phyloP scores from a whole-genome alignment of 441 rosid genomes.

The Jatropha podagrica region DNA sequence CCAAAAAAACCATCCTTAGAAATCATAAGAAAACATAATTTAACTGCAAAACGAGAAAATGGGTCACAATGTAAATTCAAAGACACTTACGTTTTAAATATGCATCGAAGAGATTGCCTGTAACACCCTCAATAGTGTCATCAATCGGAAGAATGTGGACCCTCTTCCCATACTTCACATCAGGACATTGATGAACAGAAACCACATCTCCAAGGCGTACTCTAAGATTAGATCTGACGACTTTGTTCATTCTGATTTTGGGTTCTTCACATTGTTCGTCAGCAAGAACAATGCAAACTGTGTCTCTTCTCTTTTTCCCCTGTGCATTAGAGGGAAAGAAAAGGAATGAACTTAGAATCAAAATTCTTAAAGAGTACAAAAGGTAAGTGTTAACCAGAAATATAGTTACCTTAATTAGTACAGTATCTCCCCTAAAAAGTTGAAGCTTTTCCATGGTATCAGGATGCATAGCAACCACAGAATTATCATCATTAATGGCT shows the following conservation, averaged over 20 bases:
- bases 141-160: constrained; percentile 75
- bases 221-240: constrained; percentile 74
- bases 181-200: constrained; percentile 76
- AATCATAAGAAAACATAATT: neutral
- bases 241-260: constrained; percentile 71
- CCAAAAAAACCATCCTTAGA: neutral
- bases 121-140: constrained; percentile 81
- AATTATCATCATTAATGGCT: constrained; percentile 40
- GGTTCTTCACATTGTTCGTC: constrained; percentile 77
- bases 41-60: neutral
- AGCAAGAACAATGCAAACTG: constrained; percentile 68
- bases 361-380: constrained; percentile 1
- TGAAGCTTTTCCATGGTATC: constrained; percentile 47
- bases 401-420: constrained; percentile 36
- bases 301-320: constrained; percentile 78
- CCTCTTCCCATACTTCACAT: constrained; percentile 74
- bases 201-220: constrained; percentile 77
- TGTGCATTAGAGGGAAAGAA: constrained; percentile 22
- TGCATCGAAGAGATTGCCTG: constrained; percentile 82
- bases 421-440: constrained; percentile 40
- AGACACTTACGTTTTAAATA: constrained; percentile 62
- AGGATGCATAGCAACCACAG: constrained; percentile 40
- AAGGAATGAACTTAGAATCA: neutral
- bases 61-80: neutral
- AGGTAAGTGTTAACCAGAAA: neutral